Conservation (phyloP, 306 rosid genomes). For the Elaeagnus macrophylla region DNA sequence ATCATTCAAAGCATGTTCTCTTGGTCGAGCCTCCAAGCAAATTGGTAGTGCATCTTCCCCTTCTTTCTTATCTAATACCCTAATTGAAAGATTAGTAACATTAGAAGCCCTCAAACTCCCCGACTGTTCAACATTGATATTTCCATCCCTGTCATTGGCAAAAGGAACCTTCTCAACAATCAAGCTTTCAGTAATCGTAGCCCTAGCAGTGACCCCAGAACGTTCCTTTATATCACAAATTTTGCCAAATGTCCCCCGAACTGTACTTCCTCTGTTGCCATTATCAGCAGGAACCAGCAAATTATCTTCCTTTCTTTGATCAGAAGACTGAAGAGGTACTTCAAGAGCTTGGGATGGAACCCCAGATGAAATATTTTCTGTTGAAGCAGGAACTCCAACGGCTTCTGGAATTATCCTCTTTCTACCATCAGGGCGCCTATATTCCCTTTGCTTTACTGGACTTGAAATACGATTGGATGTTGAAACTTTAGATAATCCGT, state of each 20-base stretch:
- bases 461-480: conserved; percentile 54
- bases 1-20: conserved; percentile 73
- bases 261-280: conserved; percentile 37
- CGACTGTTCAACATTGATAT: conserved; percentile 54
- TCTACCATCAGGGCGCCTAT: conserved; percentile 93
- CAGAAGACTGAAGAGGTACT: conserved; percentile 50
- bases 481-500: conserved; percentile 44
- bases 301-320: conserved; percentile 44
- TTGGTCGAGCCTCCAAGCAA: conserved; percentile 77
- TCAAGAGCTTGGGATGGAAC: conserved; percentile 50
- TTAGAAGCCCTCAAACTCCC: conserved; percentile 44
- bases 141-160: conserved; percentile 41
- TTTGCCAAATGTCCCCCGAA: conserved; percentile 45
- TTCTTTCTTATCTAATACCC: conserved; percentile 77
- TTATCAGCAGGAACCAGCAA: conserved; percentile 35
- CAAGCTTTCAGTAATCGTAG: conserved; percentile 71
- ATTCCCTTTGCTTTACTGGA: conserved; percentile 96
- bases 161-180: conserved; percentile 76
- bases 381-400: conserved; percentile 77
- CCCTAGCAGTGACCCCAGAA: conserved; percentile 74
- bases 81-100: conserved; percentile 53
- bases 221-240: conserved; percentile 60
- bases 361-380: conserved; percentile 52
- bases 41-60: conserved; percentile 58
- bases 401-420: conserved; percentile 97